Conservation (phyloP, 345 rosid species). For the Noccaea caerulescens region DNA sequence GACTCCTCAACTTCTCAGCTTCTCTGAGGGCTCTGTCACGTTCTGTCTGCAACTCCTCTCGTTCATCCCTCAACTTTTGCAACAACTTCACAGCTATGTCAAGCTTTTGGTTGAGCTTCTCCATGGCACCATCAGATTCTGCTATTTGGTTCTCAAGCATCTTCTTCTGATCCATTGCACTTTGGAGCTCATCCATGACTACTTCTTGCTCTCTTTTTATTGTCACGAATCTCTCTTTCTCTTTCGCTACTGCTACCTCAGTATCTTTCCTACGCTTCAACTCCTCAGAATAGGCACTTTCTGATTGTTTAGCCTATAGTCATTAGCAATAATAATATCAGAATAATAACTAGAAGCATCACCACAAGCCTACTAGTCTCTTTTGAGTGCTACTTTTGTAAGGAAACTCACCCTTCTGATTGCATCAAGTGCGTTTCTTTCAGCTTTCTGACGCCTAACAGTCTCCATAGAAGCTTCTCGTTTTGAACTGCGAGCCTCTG, state of each 20-base stretch:
- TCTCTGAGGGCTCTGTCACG: slow-evolving; percentile 81
- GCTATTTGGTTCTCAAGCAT: slow-evolving; percentile 57
- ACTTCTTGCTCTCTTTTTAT: slow-evolving; percentile 53
- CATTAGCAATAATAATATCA: slow-evolving; percentile 19
- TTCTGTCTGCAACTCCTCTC: slow-evolving; percentile 67
- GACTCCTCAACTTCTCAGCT: slow-evolving; percentile 77
- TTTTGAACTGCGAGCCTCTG: slow-evolving; percentile 65
- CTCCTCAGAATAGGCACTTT: slow-evolving; percentile 60
- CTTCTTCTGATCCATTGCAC: slow-evolving; percentile 52
- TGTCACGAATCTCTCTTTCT: slow-evolving; percentile 58
- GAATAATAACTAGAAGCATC: slow-evolving; percentile 9
- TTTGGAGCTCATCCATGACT: slow-evolving; percentile 56
- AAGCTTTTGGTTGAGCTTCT: slow-evolving; percentile 77
- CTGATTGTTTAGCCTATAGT: slow-evolving; percentile 64
- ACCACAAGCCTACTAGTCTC: slow-evolving; percentile 13
- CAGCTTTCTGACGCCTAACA: slow-evolving; percentile 65
- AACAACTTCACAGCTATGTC: slow-evolving; percentile 75
- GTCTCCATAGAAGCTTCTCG: slow-evolving; percentile 68
- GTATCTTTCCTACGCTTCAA: slow-evolving; percentile 66
- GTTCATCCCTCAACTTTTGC: slow-evolving; percentile 65
- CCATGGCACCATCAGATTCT: slow-evolving; percentile 57
- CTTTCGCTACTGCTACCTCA: slow-evolving; percentile 65
- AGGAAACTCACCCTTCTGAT: slow-evolving; percentile 61
- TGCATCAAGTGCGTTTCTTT: slow-evolving; percentile 68
- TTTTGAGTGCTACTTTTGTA: slow-evolving; percentile 19